Evolutionary conservation across 495 filamentous ascomycete genomes (phyloP), one percentile per base, ranked within the genome.

Genomic region (Neurospora sp.): DNA sequence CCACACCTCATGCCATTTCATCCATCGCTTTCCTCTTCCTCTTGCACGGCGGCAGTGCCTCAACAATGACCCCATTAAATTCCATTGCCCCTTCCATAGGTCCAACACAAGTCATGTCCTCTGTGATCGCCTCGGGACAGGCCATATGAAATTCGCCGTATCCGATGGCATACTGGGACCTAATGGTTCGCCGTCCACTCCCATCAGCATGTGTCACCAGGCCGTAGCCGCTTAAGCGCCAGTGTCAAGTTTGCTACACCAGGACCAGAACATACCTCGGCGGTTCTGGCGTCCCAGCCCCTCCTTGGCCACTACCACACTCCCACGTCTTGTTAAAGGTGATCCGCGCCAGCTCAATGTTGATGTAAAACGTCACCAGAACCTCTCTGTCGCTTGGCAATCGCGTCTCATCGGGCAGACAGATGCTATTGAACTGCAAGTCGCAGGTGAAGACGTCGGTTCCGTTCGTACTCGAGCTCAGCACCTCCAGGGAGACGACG

Each of bases 351-450:
- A 36, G 5, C 11, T 70, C 69, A 6, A 73, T 42, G 28, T 71
- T 70, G 43, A 75, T 45, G 28, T 71, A 48, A 31, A 75, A 40
- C 1, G 24, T 39, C n/a, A 73, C 34, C 15, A n/a, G 4, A 10
- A 75, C 21, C 4, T 40, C 11, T 28, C 4, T n/a, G 28, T 75
- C 71, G 0, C 21, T 37, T 5, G 71, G 13, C 13, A 17, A 34
- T 31, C 13, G 54, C n/a, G 71, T 75, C 21, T 69, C 28, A 5
- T 40, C 34, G 19, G 73, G 2, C 8, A 21, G 42, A 17, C 71
- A 73, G 3, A 75, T 36, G 40, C 38, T 71, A 5, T 73, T 75
- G 69, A 70, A 73, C 19, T 39, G 42, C n/a, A 75, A n/a, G 11
- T 36, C 7, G 34, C 71, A 75, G 4, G 24, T 11, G 4, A 73